Percentiles rank a stretch among this genome's conserved stretches.
Evolutionary conservation across 768 basidiomycete species (phyloP).

Genomic region (Sporobolomyces roseus): DNA sequence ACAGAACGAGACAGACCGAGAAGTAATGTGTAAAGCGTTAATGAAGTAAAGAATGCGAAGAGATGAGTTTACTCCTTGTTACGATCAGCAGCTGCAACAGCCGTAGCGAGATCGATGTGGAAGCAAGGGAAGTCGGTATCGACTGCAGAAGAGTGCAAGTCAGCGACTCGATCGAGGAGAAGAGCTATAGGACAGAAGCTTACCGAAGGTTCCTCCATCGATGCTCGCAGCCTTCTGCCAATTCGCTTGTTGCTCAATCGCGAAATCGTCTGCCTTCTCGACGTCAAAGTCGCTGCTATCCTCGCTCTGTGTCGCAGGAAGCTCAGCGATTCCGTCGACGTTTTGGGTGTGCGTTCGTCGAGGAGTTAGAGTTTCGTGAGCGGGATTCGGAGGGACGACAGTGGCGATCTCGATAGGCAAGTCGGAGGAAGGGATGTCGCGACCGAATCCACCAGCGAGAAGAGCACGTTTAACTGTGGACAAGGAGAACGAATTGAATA

Average conservation of each 20-base stretch:
- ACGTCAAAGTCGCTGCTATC: conserved; percentile 14
- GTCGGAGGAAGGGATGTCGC: conserved; percentile 54
- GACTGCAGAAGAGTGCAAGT: conserved; percentile 39
- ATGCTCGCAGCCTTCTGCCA: conserved; percentile 17
- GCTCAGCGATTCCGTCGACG: conserved; percentile 10
- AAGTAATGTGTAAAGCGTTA: not conserved
- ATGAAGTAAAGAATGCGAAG: not conserved
- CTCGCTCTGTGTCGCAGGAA: conserved; percentile 2
- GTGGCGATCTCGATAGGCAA: conserved; percentile 66
- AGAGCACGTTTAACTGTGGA: conserved; percentile 65
- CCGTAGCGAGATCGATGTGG: conserved; percentile 77
- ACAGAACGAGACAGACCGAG: no score
- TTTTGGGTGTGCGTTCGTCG: not conserved
- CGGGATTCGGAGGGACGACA: conserved; percentile 58
- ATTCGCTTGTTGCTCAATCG: conserved; percentile 6
- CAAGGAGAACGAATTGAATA: not conserved
- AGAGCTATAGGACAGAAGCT: not conserved
- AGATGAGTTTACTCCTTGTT: not conserved
- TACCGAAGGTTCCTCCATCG: conserved; percentile 17
- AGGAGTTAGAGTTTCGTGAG: conserved; percentile 12
- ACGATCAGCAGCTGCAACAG: conserved; percentile 61
- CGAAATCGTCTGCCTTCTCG: conserved; percentile 18
- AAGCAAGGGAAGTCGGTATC: conserved; percentile 54
- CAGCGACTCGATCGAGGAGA: not conserved
- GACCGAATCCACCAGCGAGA: conserved; percentile 84